phyloP scores from a whole-genome alignment of 345 rosid species.

The Mangifera indica region DNA sequence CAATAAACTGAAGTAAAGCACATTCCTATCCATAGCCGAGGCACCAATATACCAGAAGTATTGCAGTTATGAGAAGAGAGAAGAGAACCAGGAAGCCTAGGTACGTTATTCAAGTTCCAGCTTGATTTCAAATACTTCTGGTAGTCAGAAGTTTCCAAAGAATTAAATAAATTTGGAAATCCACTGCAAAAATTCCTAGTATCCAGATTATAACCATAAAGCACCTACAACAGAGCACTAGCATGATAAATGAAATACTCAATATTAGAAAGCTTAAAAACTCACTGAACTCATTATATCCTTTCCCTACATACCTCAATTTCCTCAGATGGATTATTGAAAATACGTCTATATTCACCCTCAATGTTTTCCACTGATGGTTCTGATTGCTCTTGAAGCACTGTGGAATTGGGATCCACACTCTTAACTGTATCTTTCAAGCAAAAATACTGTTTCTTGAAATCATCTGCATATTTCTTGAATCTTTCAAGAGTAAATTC shows the following conservation, averaged over 20 bases:
- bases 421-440: conserved; percentile 18
- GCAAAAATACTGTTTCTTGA: conserved; percentile 44
- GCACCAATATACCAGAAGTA: conserved; percentile 39
- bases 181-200: conserved; percentile 60
- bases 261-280: conserved; percentile 1
- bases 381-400: conserved; percentile 26
- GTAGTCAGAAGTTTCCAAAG: conserved; percentile 22
- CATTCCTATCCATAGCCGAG: conserved; percentile 68
- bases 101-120: conserved; percentile 71
- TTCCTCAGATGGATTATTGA: conserved; percentile 52
- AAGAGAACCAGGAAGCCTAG: conserved; percentile 68
- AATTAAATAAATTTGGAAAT: conserved; percentile 46
- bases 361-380: conserved; percentile 48
- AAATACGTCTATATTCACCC: conserved; percentile 55
- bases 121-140: conserved; percentile 42
- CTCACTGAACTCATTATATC: conserved; percentile 17
- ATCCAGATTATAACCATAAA: conserved; percentile 47
- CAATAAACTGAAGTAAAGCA: conserved; percentile 60
- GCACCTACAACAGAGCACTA: conserved; percentile 45
- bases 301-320: conserved; percentile 46
- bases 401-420: conserved; percentile 20
- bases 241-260: conserved; percentile 9
- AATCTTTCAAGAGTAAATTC: conserved; percentile 48
- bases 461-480: conserved; percentile 48
- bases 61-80: conserved; percentile 49